Base-by-base conservation (phyloP, 345 rosid species). In the Garcia nutans region DNA sequence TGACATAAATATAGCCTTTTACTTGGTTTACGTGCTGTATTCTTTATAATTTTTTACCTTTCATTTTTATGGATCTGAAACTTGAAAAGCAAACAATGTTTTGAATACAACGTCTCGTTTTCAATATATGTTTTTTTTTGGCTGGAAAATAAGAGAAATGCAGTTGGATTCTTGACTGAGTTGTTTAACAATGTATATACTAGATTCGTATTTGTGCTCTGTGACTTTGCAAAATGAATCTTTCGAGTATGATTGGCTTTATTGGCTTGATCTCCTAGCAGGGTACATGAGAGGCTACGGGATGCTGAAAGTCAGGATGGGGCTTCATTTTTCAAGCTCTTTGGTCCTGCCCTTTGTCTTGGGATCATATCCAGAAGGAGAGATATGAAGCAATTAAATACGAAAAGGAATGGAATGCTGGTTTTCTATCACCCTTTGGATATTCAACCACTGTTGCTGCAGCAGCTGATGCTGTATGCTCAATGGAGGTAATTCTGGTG, bases 371-470 rank as follows among this genome's bases (percentile, higher is more conserved):
- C 98, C 5, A 88, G 92, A 80, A 92, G 98, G 86, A 89, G 87
- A 77, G 89, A 83, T 67, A 75, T 71, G 97, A 92, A 87, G 90
- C 92, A 74, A 82, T 89, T 68, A 79, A 81, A 75, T 94, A 91
- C n/a, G 97, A 89, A 77, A 92, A 88, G 82, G 97, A 94, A 87
- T 75, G 92, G 59, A 92, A 92, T 84, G 94, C 86, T 76, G 98
- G 97, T 77, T 88, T 89, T 79, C 70, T 89, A n/a, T 94, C 97
- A 72, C 95, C 96, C 13, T 92, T 94, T 79, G 97, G 97, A 81
- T 92, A 88, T 81, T 94, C 98, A 79, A 76, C 79, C 55, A 87
- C 92, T 57, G 86, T 91, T 72, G 83, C 92, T 76, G 92, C 97
- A 37, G 90, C 91, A 42, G 87, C 86, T 69, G 86, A 89, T 76